Evolutionary conservation across 2,329 filamentous ascomycete genomes (phyloP).

Genomic region (Arthrobotrys sinensis): DNA sequence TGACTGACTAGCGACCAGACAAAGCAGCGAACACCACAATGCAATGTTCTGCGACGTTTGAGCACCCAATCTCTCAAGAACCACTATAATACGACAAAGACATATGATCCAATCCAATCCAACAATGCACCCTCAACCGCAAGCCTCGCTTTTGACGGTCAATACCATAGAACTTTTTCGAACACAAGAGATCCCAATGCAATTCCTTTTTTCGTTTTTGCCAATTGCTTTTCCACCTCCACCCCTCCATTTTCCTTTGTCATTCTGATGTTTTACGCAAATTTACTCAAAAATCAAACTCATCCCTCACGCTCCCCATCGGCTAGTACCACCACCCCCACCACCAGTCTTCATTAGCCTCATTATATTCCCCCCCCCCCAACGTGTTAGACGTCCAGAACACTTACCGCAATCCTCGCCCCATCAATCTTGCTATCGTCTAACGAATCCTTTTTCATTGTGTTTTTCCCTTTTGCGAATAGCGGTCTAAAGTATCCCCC

Average conservation of each 20-base stretch:
- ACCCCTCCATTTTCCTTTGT: not conserved
- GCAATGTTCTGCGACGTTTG: no score
- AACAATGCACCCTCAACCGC: conserved; percentile 18
- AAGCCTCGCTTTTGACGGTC: conserved; percentile 49
- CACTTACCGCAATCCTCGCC: conserved; percentile 45
- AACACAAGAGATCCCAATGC: no score
- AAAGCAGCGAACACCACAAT: not conserved
- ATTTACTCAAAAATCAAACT: conserved; percentile 28
- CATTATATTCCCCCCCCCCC: not conserved
- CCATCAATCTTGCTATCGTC: conserved; percentile 49
- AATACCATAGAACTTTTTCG: not conserved
- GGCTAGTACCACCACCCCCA: conserved; percentile 36
- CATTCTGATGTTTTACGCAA: not conserved
- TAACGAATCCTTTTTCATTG: conserved; percentile 48
- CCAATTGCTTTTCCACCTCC: no score
- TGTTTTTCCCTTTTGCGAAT: conserved; percentile 45
- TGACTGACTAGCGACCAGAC: not conserved
- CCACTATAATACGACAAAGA: not conserved
- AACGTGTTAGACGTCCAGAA: not conserved
- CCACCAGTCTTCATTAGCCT: conserved; percentile 12
- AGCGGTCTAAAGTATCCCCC: conserved; percentile 26
- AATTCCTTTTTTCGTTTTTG: not conserved
- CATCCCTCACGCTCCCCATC: conserved; percentile 49
- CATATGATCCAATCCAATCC: not conserved
- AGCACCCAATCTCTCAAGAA: not conserved